These are phyloP conservation scores for Logfia minima DNA, from an alignment of 129 eudicot genomes.

Conservation along the genomic window DNA sequence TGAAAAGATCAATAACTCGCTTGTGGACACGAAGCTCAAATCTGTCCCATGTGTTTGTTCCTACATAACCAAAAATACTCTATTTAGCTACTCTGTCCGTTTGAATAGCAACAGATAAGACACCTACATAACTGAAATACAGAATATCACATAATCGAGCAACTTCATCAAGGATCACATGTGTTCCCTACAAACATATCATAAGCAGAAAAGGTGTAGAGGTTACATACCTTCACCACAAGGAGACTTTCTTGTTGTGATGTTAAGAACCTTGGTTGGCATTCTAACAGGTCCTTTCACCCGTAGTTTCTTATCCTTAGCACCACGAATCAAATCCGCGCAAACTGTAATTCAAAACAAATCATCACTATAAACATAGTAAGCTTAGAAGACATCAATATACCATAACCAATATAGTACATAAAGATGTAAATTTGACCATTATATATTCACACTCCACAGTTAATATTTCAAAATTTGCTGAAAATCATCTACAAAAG, in stretches of 20 bases:
- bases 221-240: slow-evolving; percentile 46
- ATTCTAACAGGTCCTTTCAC: slow-evolving; percentile 54
- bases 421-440: no score
- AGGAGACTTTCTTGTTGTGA: slow-evolving; percentile 50
- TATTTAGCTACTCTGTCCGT: neutral
- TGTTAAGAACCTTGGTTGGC: slow-evolving; percentile 50
- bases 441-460: no score
- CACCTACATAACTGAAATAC: neutral
- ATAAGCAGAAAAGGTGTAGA: neutral
- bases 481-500: neutral
- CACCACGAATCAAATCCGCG: slow-evolving; percentile 86
- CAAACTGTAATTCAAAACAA: slow-evolving; percentile 48
- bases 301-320: slow-evolving; percentile 50
- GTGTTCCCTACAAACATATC: no score
- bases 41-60: slow-evolving; percentile 22
- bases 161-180: no score
- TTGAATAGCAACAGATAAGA: neutral
- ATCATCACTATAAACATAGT: neutral
- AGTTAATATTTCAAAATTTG: neutral
- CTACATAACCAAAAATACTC: neutral
- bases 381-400: no score
- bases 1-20: slow-evolving; percentile 18
- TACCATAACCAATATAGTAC: neutral
- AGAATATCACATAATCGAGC: no score
- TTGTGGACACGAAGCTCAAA: slow-evolving; percentile 23